Evolutionary conservation across 1,139 yeast genomes (phyloP), one percentile per base, ranked within the genome.

Genomic region (Zygoascus hellenicus): DNA sequence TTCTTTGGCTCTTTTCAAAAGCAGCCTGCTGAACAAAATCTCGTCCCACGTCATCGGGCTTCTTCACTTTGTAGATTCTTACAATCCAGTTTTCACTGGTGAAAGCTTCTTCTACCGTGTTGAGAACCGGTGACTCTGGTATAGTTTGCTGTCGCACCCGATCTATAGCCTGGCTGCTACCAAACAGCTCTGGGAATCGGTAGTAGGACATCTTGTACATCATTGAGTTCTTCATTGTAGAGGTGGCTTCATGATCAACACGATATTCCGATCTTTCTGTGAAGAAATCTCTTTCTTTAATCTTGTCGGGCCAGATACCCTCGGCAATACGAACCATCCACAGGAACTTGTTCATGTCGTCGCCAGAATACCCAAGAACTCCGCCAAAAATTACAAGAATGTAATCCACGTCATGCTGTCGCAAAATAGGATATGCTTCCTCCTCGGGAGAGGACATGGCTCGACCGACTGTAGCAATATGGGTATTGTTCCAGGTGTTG

Each of bases 251-350:
- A 49, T 75, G 78, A 65, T 92, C 98, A 49, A 92, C 83, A 60
- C 81, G 80, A 67, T 89, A 94, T 66, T 89, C 97, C 50, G 97
- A 97, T 48, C 77, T 70, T 9, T 81, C 78, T 19, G 94, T 85
- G 74, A 89, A 94, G 70, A 72, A 94, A 56, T 82, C 78, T 54
- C 95, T 74, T 69, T 94, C 98, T 57, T 73, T 78, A 48, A 94
- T 81, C 64, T 92, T 97, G 32, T 92, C 97, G 1, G 99, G 99
- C 99, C 99, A 94, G 53, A 94, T 88, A 51, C 98, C 98, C 68
- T 92, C 96, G n/a, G 97, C 80, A 57, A 94, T 94, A 67, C 98
- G 80, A 40, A 94, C 90, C 99, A 94, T 94, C 99, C 99, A 94
- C 61, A 94, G 70, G 70, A 89, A 94, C 69, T 94, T 94, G 74